These are phyloP conservation scores for Boletus reticuloceps DNA, from an alignment of 768 basidiomycete genomes.

Conservation along the genomic window DNA sequence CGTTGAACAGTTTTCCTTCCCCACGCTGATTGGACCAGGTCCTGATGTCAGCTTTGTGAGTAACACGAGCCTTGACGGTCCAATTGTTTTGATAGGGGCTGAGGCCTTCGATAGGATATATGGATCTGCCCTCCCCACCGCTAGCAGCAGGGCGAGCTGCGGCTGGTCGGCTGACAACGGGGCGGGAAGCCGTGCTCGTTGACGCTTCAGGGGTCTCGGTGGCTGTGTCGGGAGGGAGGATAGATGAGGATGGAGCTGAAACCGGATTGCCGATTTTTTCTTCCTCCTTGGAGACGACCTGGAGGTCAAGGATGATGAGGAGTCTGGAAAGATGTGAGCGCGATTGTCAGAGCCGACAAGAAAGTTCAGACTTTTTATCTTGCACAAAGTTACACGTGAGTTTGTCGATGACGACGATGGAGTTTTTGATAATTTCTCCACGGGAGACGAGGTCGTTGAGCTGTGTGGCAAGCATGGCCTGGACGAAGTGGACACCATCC, in stretches of 20 bases:
- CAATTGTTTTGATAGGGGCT: constrained; percentile 98
- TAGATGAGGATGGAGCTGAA: constrained; percentile 36
- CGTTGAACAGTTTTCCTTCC: constrained; percentile 93
- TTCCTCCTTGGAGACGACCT: constrained; percentile 47
- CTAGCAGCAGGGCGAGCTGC: constrained; percentile 11
- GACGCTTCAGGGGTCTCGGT: constrained; percentile 25
- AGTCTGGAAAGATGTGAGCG: constrained; percentile 46
- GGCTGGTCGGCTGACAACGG: constrained; percentile 16
- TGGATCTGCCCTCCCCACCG: constrained; percentile 24
- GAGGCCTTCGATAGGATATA: constrained; percentile 89
- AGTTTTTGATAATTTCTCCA: constrained; percentile 59
- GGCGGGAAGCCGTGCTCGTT: constrained; percentile 29
- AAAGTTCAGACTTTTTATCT: constrained; percentile 59
- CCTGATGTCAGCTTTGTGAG: constrained; percentile 83
- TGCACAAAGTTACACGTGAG: constrained; percentile 84
- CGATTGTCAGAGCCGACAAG: not conserved
- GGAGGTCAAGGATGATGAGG: constrained; percentile 73
- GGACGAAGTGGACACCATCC: constrained; percentile 82
- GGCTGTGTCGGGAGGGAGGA: constrained; percentile 12
- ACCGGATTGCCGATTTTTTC: constrained; percentile 76
- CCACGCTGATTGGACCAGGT: constrained; percentile 88
- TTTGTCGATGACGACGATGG: constrained; percentile 67
- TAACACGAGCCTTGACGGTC: constrained; percentile 95
- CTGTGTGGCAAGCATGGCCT: constrained; percentile 94
- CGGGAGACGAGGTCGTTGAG: constrained; percentile 73